Conservation (phyloP, 2,329 filamentous ascomycete species). For the Neurospora sp. region DNA sequence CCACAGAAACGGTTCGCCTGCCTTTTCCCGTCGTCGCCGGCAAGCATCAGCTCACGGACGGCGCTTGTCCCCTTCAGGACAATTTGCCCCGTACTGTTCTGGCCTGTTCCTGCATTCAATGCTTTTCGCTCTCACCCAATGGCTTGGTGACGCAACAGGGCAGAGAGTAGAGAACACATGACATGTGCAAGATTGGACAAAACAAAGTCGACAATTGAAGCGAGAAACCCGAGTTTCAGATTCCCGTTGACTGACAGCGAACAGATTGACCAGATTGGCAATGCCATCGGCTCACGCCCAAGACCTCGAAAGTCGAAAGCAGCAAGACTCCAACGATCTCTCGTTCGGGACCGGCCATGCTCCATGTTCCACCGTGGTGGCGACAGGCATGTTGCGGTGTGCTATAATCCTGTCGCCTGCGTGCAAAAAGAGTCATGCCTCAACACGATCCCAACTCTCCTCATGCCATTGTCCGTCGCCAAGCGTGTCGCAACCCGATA, state of each 20-base stretch:
- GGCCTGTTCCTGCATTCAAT: neutral
- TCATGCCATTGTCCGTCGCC: neutral
- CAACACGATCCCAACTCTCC: neutral
- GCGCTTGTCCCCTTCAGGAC: neutral
- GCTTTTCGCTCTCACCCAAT: conserved; percentile 1
- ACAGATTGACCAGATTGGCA: neutral
- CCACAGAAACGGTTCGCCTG: neutral
- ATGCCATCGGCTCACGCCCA: neutral
- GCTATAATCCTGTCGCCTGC: neutral
- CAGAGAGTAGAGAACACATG: neutral
- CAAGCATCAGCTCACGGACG: neutral
- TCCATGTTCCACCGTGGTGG: neutral
- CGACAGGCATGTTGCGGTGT: neutral
- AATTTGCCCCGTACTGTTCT: neutral
- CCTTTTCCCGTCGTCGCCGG: neutral
- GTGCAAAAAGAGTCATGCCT: neutral
- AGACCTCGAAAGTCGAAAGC: neutral
- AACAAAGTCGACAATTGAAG: neutral
- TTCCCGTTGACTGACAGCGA: neutral
- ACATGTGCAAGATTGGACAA: neutral
- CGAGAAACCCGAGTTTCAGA: neutral
- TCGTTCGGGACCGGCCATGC: neutral
- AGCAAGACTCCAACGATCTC: neutral
- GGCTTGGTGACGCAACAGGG: conserved; percentile 3
- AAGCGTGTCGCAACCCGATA: neutral